These are phyloP conservation scores for Lolium rigidum DNA, from an alignment of 176 grass and related monocot genomes.

Conservation along the genomic window DNA sequence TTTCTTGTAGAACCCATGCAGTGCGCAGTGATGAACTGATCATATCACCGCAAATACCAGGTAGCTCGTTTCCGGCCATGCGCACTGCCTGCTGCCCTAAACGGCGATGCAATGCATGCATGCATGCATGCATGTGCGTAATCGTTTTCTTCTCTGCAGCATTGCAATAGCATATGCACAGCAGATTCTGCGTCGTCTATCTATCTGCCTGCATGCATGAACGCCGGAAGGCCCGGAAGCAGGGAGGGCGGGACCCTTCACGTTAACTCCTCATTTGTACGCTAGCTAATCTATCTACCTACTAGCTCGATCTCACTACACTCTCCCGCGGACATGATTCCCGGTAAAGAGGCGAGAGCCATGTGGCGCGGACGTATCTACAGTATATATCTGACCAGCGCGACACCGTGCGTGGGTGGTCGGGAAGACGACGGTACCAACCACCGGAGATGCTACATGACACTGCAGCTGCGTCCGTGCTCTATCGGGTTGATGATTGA, in stretches of 20 bases:
- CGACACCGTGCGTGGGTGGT: background rate
- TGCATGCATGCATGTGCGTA: conserved; percentile 7
- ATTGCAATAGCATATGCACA: background rate
- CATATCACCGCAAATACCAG: background rate
- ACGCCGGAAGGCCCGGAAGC: background rate
- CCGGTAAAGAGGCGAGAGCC: conserved; percentile 46
- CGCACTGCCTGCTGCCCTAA: background rate
- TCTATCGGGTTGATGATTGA: background rate
- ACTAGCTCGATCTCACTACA: background rate
- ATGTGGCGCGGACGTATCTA: conserved; percentile 28
- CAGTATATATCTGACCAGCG: background rate
- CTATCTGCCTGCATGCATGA: conserved; percentile 10
- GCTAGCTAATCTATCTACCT: conserved; percentile 4
- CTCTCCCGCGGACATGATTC: conserved; percentile 53
- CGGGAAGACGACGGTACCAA: background rate
- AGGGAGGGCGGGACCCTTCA: background rate
- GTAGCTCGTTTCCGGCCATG: background rate
- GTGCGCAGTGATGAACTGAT: conserved; percentile 4
- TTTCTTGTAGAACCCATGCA: background rate
- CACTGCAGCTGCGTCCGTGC: too few relatives aligned
- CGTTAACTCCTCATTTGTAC: conserved; percentile 48
- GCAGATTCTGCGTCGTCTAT: conserved; percentile 21
- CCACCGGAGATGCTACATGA: background rate
- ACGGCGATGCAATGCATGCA: background rate
- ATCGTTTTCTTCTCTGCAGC: background rate